These are phyloP conservation scores for Elsinoe perseae DNA, from an alignment of 2,329 filamentous ascomycete species.

Conservation along the genomic window DNA sequence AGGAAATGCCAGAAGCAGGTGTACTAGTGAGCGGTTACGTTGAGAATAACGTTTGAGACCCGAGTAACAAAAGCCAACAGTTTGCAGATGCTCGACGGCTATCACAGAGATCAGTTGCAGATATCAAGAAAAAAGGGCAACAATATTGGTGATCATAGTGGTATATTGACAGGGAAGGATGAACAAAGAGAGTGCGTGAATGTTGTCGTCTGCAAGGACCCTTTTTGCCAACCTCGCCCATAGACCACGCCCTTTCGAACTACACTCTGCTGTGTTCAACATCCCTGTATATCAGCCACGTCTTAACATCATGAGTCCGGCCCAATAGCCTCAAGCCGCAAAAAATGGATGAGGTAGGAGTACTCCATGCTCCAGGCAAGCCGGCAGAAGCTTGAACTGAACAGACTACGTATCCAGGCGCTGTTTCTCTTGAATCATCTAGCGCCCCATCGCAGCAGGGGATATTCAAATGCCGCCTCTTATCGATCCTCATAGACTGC, in stretches of 20 bases:
- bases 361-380: background rate
- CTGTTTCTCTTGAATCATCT: background rate
- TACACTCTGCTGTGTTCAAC: too few species aligned
- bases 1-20: background rate
- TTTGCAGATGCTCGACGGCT: slow-evolving; percentile 6
- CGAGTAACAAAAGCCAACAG: slow-evolving; percentile 11
- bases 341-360: background rate
- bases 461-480: background rate
- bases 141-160: background rate
- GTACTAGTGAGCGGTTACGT: slow-evolving; percentile 7
- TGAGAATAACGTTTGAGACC: slow-evolving; percentile 3
- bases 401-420: background rate
- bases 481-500: background rate
- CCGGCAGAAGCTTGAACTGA: background rate
- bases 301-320: too few species aligned
- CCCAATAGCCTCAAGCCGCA: too few species aligned
- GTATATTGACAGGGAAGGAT: too few species aligned
- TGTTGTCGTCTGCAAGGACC: too few species aligned
- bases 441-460: background rate
- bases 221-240: too few species aligned
- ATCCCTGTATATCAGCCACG: too few species aligned
- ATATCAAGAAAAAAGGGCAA: background rate
- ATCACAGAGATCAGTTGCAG: background rate
- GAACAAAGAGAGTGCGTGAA: too few species aligned
- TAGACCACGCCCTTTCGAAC: too few species aligned